Conservation (phyloP, 768 basidiomycete species). For the Pulveroboletus frians region DNA sequence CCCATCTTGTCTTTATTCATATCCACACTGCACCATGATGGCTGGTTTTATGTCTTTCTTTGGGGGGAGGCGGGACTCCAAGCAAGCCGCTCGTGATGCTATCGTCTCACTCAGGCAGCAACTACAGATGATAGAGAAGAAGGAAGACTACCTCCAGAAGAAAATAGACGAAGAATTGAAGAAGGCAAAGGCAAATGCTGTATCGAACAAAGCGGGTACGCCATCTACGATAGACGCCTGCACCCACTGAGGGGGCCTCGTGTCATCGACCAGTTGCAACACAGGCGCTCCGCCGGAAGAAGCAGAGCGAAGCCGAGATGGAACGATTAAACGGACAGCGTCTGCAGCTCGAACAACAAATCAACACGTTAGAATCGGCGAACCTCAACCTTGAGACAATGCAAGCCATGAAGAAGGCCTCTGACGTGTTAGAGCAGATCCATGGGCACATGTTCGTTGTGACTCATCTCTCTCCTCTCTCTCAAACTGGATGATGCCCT, state of each 20-base stretch:
- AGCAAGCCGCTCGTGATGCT: constrained; percentile 83
- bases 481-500: constrained; percentile 5
- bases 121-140: constrained; percentile 97
- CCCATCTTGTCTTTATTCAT: constrained; percentile 6
- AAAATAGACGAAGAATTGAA: constrained; percentile 92
- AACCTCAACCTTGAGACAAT: constrained; percentile 98
- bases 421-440: constrained; percentile 83
- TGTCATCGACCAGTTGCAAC: constrained; percentile 62
- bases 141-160: constrained; percentile 94
- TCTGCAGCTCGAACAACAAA: constrained; percentile 91
- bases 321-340: constrained; percentile 81
- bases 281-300: constrained; percentile 90
- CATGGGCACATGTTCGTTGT: constrained; percentile 80
- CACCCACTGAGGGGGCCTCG: constrained; percentile 9
- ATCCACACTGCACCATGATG: constrained; percentile 48
- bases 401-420: constrained; percentile 94
- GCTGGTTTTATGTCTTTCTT: constrained; percentile 84
- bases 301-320: constrained; percentile 79
- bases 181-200: constrained; percentile 90
- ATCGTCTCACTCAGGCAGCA: constrained; percentile 92
- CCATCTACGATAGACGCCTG: background rate
- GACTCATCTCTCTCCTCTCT: background rate
- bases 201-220: constrained; percentile 89
- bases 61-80: constrained; percentile 74
- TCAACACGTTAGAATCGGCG: constrained; percentile 94